Evolutionary conservation across 768 basidiomycete species (phyloP).

Genomic region (Podaxis sp.): DNA sequence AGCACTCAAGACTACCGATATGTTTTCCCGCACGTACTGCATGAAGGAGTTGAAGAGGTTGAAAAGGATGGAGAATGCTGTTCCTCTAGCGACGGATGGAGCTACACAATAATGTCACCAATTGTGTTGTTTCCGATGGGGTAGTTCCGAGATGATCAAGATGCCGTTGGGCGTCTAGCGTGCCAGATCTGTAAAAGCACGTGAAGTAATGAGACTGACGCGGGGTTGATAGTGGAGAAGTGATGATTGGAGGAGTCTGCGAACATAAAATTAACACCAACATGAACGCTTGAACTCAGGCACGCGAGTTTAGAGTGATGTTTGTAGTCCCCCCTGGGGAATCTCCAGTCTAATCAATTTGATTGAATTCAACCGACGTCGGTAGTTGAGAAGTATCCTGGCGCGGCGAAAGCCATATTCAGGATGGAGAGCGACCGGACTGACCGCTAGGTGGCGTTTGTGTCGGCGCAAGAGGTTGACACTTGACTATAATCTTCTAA

Average conservation of each 20-base stretch:
- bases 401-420: too few species aligned
- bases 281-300: neutral
- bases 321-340: too few species aligned
- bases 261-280: neutral
- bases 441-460: too few species aligned
- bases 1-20: slow-evolving; percentile 22
- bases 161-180: neutral
- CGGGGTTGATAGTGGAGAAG: neutral
- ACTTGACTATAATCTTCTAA: too few species aligned
- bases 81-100: neutral
- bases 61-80: neutral
- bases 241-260: neutral
- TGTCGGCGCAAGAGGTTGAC: too few species aligned
- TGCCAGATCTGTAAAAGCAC: neutral
- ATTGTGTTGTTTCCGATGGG: neutral
- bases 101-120: neutral
- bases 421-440: too few species aligned
- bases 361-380: too few species aligned
- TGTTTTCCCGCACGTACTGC: slow-evolving; percentile 10
- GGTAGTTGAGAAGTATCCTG: too few species aligned
- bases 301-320: too few species aligned
- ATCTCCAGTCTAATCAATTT: too few species aligned
- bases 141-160: neutral
- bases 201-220: neutral
- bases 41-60: neutral